phyloP scores from a whole-genome alignment of 2,329 filamentous ascomycete species.

The Teratosphaeriaceae sp. region DNA sequence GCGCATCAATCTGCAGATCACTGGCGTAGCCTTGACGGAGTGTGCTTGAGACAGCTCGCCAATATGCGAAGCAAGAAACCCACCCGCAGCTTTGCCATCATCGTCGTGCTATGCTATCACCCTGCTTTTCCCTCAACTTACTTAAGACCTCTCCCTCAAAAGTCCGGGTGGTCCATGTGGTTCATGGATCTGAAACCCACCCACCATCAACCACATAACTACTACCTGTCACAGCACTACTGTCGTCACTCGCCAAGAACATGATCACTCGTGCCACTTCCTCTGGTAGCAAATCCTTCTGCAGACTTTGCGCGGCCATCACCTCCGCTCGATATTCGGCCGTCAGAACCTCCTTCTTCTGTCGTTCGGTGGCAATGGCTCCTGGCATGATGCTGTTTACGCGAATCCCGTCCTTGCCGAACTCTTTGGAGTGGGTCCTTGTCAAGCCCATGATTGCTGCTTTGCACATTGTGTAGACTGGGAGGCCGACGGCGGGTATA shows the following conservation, averaged over 20 bases:
- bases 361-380: slow-evolving; percentile 25
- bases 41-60: too few species aligned
- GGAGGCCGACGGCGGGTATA: slow-evolving; percentile 19
- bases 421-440: slow-evolving; percentile 24
- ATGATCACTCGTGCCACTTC: slow-evolving; percentile 26
- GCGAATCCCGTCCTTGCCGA: slow-evolving; percentile 19
- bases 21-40: neutral
- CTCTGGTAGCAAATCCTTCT: slow-evolving; percentile 23
- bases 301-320: slow-evolving; percentile 24
- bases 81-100: neutral
- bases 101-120: neutral
- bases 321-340: slow-evolving; percentile 23
- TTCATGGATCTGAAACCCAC: slow-evolving; percentile 22
- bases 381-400: slow-evolving; percentile 28
- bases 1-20: neutral
- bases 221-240: slow-evolving; percentile 25
- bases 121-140: too few species aligned
- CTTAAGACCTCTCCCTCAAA: neutral
- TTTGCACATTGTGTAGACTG: slow-evolving; percentile 24
- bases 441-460: slow-evolving; percentile 24
- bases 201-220: slow-evolving; percentile 28
- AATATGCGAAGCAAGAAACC: neutral
- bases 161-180: too few species aligned
- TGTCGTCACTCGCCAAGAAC: slow-evolving; percentile 27
- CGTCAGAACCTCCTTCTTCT: slow-evolving; percentile 26